Evolutionary conservation across 83 land plant genomes (phyloP).

Genomic region (Isoetes engelmannii): DNA sequence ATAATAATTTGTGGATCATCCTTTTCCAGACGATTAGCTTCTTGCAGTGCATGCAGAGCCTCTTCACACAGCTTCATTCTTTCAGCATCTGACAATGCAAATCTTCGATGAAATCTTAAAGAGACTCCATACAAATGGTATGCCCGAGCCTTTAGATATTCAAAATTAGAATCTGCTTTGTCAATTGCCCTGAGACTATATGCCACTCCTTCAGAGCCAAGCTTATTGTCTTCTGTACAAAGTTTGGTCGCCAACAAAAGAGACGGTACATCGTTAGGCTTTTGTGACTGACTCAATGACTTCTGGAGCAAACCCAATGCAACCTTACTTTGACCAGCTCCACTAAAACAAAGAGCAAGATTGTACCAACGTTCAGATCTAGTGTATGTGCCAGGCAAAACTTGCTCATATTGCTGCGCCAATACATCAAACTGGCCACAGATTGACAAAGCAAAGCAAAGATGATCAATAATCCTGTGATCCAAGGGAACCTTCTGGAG

Average conservation of each 20-base stretch:
- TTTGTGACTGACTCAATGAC: slow-evolving; percentile 42
- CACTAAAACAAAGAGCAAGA: slow-evolving; percentile 79
- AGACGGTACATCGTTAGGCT: slow-evolving; percentile 50
- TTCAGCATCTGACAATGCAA: slow-evolving; percentile 44
- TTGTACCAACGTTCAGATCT: slow-evolving; percentile 59
- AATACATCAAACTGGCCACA: slow-evolving; percentile 51
- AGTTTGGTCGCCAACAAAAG: slow-evolving; percentile 73
- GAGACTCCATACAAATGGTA: slow-evolving; percentile 55
- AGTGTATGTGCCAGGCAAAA: slow-evolving; percentile 57
- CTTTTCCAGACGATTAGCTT: slow-evolving; percentile 37
- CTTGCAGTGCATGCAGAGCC: slow-evolving; percentile 46
- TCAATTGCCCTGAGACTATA: slow-evolving; percentile 64
- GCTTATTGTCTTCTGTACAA: slow-evolving; percentile 39
- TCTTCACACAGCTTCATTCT: slow-evolving; percentile 38
- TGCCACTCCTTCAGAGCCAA: slow-evolving; percentile 45
- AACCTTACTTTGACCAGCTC: slow-evolving; percentile 43
- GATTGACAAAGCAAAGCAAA: slow-evolving; percentile 69
- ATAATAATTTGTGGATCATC: slow-evolving; percentile 44
- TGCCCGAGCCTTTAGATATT: slow-evolving; percentile 35
- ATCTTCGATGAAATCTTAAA: slow-evolving; percentile 46
- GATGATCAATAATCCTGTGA: slow-evolving; percentile 68
- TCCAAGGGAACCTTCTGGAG: slow-evolving; percentile 63
- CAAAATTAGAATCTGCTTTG: slow-evolving; percentile 25
- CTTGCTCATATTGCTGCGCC: slow-evolving; percentile 61
- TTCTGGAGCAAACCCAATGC: slow-evolving; percentile 57